Conservation (phyloP, 2,329 filamentous ascomycete genomes). For the Diplodia corticola region DNA sequence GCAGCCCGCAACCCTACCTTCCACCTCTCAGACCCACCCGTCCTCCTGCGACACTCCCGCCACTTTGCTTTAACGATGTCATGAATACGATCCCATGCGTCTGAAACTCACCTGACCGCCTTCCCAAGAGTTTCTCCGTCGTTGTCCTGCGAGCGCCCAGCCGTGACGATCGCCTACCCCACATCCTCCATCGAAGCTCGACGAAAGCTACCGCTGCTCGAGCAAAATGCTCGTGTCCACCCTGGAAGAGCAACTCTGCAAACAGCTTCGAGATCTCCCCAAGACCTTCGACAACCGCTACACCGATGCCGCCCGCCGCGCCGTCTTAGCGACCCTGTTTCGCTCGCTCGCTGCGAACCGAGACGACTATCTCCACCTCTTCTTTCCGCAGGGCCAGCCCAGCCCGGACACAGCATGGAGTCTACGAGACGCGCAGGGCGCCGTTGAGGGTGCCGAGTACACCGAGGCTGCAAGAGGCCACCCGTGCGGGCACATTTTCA, state of each 20-base stretch:
- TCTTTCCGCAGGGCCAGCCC: slow-evolving; percentile 78
- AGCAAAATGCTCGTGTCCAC: slow-evolving; percentile 49
- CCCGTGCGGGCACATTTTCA: slow-evolving; percentile 96
- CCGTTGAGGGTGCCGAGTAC: slow-evolving; percentile 92
- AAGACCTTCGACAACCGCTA: slow-evolving; percentile 73
- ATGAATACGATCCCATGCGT: not conserved
- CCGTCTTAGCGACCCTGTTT: slow-evolving; percentile 80
- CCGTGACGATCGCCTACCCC: slow-evolving; percentile 22
- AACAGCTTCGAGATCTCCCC: slow-evolving; percentile 78
- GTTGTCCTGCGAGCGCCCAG: not conserved
- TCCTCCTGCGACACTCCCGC: not conserved
- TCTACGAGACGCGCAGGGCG: slow-evolving; percentile 83
- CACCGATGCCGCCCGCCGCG: slow-evolving; percentile 65
- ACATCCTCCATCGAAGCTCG: slow-evolving; percentile 19
- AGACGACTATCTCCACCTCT: slow-evolving; percentile 69
- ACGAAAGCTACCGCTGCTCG: slow-evolving; percentile 3
- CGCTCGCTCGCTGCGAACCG: slow-evolving; percentile 78
- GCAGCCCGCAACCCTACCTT: slow-evolving; percentile 11
- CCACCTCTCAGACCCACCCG: not conserved
- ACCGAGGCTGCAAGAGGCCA: slow-evolving; percentile 88
- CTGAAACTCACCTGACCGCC: not conserved
- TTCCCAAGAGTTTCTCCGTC: not conserved
- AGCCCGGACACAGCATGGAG: slow-evolving; percentile 64
- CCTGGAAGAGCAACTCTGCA: slow-evolving; percentile 78
- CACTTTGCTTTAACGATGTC: not conserved